Percentiles rank a stretch among this genome's conserved stretches.
Conservation (phyloP, 2,329 filamentous ascomycete species). For the Coniochaeta sp. region DNA sequence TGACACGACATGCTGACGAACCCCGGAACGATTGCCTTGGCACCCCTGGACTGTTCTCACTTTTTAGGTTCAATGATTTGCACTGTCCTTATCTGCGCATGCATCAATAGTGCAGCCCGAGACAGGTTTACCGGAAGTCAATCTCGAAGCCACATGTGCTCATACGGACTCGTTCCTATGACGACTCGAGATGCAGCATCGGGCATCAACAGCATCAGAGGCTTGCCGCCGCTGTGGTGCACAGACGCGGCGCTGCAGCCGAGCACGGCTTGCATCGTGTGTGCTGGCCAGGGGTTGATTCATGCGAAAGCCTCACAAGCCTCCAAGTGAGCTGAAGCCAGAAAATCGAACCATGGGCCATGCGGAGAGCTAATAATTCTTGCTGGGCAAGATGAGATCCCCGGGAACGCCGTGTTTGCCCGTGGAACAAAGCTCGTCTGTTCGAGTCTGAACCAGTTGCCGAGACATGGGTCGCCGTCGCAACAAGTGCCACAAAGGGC, state of each 20-base stretch:
- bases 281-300: not conserved
- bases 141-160: not conserved
- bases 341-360: not conserved
- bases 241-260: not conserved
- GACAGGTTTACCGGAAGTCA: not conserved
- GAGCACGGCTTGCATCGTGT: not conserved
- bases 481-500: not conserved
- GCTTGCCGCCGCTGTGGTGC: not conserved
- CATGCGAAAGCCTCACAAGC: not conserved
- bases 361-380: not conserved
- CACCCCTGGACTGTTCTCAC: not conserved
- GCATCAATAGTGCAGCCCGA: not conserved
- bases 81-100: not conserved
- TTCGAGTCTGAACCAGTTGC: not conserved
- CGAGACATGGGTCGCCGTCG: not conserved
- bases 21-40: not conserved
- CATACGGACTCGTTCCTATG: not conserved
- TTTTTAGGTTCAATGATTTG: not conserved
- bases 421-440: not conserved
- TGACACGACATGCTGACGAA: not conserved
- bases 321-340: not conserved
- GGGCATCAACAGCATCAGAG: not conserved
- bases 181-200: not conserved
- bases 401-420: not conserved
- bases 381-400: not conserved